Percentiles rank a stretch among this genome's conserved stretches.
These are phyloP conservation scores for Paramecium tetraurelia DNA, from an alignment of 73 alveolate species.

Conservation along the genomic window DNA sequence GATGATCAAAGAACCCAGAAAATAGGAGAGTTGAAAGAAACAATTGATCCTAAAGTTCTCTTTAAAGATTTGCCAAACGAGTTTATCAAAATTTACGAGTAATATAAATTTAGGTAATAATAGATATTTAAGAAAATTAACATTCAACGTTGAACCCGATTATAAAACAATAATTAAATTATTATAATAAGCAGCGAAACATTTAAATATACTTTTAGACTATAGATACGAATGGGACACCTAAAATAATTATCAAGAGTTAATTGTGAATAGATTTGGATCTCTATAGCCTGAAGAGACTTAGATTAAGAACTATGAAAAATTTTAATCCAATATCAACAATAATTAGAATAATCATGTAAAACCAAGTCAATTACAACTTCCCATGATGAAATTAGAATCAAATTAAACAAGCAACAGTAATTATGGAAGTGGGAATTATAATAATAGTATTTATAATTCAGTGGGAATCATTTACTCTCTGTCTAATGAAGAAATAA, in stretches of 20 bases:
- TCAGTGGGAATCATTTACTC: not conserved
- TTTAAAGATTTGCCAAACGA: constrained; percentile 66
- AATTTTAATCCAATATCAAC: not conserved
- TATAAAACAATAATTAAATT: not conserved
- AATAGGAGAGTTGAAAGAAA: constrained; percentile 79
- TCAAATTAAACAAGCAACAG: not conserved
- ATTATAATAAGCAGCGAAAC: not conserved
- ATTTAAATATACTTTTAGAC: not conserved
- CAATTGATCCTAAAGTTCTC: constrained; percentile 80
- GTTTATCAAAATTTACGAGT: not conserved
- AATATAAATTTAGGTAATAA: not conserved
- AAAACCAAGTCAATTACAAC: not conserved
- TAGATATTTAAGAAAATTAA: not conserved
- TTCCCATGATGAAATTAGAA: not conserved
- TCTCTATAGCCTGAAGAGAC: not conserved
- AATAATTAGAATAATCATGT: not conserved
- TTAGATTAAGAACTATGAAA: not conserved
- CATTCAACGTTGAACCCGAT: not conserved
- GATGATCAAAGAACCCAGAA: constrained; percentile 87
- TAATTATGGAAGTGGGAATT: not conserved
- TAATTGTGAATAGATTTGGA: not conserved
- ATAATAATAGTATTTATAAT: not conserved
- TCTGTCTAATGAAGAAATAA: not conserved
- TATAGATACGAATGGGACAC: not conserved
- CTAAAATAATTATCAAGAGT: not conserved